Evolutionary conservation across 345 rosid species (phyloP), one percentile per base, ranked within the genome.

Genomic region (Erucastrum elatum): DNA sequence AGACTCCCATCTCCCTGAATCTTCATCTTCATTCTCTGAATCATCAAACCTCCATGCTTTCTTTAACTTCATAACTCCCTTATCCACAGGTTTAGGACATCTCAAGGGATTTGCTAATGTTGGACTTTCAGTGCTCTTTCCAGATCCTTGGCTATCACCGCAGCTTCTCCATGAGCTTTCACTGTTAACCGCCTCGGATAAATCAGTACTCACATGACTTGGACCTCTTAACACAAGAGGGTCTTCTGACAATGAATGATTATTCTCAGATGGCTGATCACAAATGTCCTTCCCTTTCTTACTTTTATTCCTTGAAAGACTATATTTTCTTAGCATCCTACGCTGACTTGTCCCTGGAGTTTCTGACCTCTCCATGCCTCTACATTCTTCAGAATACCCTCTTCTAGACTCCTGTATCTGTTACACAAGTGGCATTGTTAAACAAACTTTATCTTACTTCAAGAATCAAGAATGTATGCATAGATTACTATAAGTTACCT

Each of bases 281-380:
- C 82, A 88, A 76, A 83, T 66, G 39, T 77, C 70, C 67, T 87
- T 81, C 37, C 26, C 83, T 61, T 53, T 68, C 62, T 74, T 80
- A 12, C 70, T 70, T 8, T 60, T 71, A 83, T 86, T 87, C 82
- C 85, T 92, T 21, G 85, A 15, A 27, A 82, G 88, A 16, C 82
- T 73, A 81, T 84, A 84, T 81, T 90, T 88, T 3, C 89, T 85
- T 79, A 85, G 79, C 62, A 81, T 80, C 87, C 90, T 86, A 67
- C 76, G 84, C 69, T 87, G 85, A 87, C 76, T 51, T 29, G 44
- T 31, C 39, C 76, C 66, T 39, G 66, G 63, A 55, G 86, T 30
- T 64, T 76, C 82, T 55, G 65, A 72, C 73, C 80, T 84, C 72
- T 64, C 78, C 72, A 81, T 79, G 78, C 68, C 68, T 56, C 69